Evolutionary conservation across 371 early-diverging fungal genomes (phyloP).

Genomic region (Sporodiniella umbellata): DNA sequence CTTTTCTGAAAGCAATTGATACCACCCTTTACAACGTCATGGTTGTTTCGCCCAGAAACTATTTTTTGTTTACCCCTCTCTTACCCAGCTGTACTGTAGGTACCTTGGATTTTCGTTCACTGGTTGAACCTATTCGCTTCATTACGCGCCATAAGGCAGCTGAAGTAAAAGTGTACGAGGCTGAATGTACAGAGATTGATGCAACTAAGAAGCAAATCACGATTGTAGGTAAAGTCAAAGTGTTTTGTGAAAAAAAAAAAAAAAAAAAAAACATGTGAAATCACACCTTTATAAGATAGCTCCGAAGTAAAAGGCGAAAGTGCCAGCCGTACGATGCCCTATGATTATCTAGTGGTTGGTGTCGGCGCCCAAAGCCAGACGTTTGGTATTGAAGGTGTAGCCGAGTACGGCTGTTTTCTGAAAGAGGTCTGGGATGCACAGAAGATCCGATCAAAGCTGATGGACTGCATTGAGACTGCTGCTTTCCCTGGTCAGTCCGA

Average conservation of each 20-base stretch:
- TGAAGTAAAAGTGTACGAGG: constrained; percentile 82
- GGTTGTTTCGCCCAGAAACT: constrained; percentile 88
- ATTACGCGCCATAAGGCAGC: constrained; percentile 83
- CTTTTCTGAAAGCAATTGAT: constrained; percentile 74
- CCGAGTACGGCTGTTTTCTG: constrained; percentile 83
- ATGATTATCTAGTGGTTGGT: constrained; percentile 89
- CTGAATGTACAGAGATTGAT: constrained; percentile 84
- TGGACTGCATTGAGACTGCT: constrained; percentile 91
- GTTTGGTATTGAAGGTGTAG: constrained; percentile 86
- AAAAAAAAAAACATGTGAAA: constrained; percentile 15
- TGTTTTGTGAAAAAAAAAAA: too few species aligned
- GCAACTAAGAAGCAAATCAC: constrained; percentile 71
- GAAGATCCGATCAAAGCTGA: constrained; percentile 82
- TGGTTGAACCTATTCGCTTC: constrained; percentile 86
- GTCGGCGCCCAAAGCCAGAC: constrained; percentile 90
- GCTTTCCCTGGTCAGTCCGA: constrained; percentile 75
- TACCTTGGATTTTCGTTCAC: constrained; percentile 79
- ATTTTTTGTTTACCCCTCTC: constrained; percentile 93
- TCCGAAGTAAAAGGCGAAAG: constrained; percentile 70
- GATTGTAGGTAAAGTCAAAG: constrained; percentile 68
- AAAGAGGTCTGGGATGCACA: constrained; percentile 90
- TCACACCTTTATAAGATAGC: constrained; percentile 50
- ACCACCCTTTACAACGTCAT: constrained; percentile 78
- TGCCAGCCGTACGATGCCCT: constrained; percentile 60
- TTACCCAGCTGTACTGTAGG: constrained; percentile 87